phyloP scores from a whole-genome alignment of 2,329 filamentous ascomycete genomes.

The Aspergillus glaucus region DNA sequence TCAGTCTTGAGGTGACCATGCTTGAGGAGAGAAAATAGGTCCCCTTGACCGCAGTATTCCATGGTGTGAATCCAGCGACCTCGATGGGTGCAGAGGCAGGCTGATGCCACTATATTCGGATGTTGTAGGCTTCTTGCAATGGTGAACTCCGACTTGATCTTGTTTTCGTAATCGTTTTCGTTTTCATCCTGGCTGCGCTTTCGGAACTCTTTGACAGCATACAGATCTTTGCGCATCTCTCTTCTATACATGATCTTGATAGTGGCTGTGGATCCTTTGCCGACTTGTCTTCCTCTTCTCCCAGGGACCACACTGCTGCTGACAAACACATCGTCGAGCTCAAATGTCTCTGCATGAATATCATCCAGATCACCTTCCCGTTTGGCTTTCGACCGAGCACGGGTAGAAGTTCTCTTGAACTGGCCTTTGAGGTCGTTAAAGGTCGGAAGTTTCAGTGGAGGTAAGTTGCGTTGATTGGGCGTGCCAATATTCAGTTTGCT shows the following conservation, averaged over 20 bases:
- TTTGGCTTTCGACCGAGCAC: conserved; percentile 68
- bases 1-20: conserved; percentile 61
- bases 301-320: conserved; percentile 65
- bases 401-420: conserved; percentile 50
- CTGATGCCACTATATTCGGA: conserved; percentile 78
- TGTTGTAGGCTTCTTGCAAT: conserved; percentile 80
- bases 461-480: no score
- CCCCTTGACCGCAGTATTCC: conserved; percentile 81
- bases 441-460: not conserved
- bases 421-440: conserved; percentile 12
- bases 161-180: conserved; percentile 70
- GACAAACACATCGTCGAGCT: conserved; percentile 64
- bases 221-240: conserved; percentile 54
- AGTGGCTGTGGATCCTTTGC: conserved; percentile 75
- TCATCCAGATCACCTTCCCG: conserved; percentile 66
- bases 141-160: conserved; percentile 86
- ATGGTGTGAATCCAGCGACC: conserved; percentile 85
- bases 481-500: not conserved
- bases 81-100: conserved; percentile 67
- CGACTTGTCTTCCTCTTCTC: conserved; percentile 66
- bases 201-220: conserved; percentile 84
- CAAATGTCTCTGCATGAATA: conserved; percentile 63
- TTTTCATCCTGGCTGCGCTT: conserved; percentile 64
- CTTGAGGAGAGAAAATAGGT: conserved; percentile 69
- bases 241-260: conserved; percentile 75